Evolutionary conservation across 345 rosid species (phyloP).

Genomic region (Durio zibethinus): DNA sequence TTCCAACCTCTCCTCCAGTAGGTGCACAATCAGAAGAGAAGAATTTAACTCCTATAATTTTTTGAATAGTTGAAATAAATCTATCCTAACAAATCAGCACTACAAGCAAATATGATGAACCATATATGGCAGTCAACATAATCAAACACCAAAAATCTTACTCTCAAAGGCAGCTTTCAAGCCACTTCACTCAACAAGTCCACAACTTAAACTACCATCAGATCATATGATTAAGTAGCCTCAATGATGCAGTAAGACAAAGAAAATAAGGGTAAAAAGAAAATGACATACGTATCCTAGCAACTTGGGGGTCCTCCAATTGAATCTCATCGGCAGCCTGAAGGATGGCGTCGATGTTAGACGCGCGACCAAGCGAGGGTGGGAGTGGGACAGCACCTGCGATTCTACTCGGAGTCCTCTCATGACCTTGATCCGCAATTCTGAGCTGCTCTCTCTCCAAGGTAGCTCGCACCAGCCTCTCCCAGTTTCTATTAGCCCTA

Average conservation of each 20-base stretch:
- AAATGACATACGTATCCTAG: slow-evolving; percentile 64
- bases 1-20: not conserved
- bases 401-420: slow-evolving; percentile 58
- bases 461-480: slow-evolving; percentile 82
- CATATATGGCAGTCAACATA: not conserved
- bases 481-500: slow-evolving; percentile 72
- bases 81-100: too few species aligned
- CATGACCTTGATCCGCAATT: slow-evolving; percentile 56
- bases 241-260: not conserved
- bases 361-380: slow-evolving; percentile 76
- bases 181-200: not conserved
- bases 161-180: not conserved
- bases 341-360: slow-evolving; percentile 81
- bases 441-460: slow-evolving; percentile 74
- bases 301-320: slow-evolving; percentile 67
- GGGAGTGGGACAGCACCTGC: slow-evolving; percentile 82
- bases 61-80: not conserved
- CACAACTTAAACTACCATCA: not conserved
- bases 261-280: not conserved
- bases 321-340: slow-evolving; percentile 98
- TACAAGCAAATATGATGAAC: not conserved
- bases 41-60: not conserved
- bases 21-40: not conserved
- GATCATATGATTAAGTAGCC: not conserved
- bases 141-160: slow-evolving; percentile 2